These are phyloP conservation scores for Talaromyces marneffei DNA, from an alignment of 2,329 filamentous ascomycete genomes.

Conservation along the genomic window DNA sequence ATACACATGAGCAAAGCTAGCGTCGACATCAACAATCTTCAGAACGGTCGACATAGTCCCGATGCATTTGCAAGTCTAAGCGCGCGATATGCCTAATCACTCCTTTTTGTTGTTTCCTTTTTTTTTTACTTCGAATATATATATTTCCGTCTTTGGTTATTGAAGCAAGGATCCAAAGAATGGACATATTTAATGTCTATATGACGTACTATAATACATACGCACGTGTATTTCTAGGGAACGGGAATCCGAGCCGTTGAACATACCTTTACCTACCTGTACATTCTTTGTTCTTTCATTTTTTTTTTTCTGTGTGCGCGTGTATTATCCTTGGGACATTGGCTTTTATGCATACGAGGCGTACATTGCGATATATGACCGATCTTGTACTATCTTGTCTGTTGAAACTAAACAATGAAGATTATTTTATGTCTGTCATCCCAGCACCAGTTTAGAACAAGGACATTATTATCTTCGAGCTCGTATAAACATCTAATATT, in stretches of 20 bases:
- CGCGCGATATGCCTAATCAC: constrained; percentile 31
- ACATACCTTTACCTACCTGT: not conserved
- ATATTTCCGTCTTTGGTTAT: not conserved
- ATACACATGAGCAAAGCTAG: constrained; percentile 45
- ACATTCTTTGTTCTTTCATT: not conserved
- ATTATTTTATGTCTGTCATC: not conserved
- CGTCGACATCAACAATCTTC: constrained; percentile 42
- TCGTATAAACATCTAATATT: not conserved
- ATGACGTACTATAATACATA: not conserved
- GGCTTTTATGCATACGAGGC: constrained; percentile 1
- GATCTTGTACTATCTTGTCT: not conserved
- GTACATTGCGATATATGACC: not conserved
- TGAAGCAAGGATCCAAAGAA: not conserved
- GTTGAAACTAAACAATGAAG: not conserved
- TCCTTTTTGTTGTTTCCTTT: not conserved
- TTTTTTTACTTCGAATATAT: constrained; percentile 5
- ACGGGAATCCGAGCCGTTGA: not conserved
- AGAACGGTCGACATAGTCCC: constrained; percentile 46
- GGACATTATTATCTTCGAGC: not conserved
- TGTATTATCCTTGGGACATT: not conserved
- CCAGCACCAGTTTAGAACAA: too few relatives aligned
- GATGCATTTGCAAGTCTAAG: constrained; percentile 48
- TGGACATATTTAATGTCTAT: not conserved
- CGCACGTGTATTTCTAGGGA: not conserved
- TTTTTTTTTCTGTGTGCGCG: not conserved